phyloP scores from a whole-genome alignment of 352 stramenopile species.

The Aphanomyces euteiches region DNA sequence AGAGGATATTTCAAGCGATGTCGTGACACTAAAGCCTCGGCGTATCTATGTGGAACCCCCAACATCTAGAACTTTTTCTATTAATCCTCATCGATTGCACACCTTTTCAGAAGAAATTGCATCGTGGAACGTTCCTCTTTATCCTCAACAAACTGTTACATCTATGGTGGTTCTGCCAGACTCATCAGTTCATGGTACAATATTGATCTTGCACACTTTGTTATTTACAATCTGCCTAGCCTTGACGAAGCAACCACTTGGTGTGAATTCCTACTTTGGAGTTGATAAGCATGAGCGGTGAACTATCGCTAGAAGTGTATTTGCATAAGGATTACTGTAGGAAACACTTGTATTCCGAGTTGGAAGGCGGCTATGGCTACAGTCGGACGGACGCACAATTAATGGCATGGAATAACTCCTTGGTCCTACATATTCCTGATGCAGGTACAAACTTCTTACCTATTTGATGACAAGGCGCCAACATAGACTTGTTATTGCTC shows the following conservation, averaged over 20 bases:
- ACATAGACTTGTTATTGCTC: too few relatives aligned
- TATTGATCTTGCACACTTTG: neutral
- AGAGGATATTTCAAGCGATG: constrained; percentile 32
- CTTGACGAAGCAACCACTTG: constrained; percentile 22
- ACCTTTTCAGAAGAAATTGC: constrained; percentile 60
- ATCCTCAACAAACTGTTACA: constrained; percentile 51
- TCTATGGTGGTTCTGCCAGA: constrained; percentile 53
- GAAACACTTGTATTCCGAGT: constrained; percentile 21
- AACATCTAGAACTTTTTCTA: constrained; percentile 47
- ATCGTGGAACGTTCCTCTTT: constrained; percentile 62
- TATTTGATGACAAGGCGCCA: neutral
- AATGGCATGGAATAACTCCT: neutral
- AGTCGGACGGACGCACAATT: constrained; percentile 10
- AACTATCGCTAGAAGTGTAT: neutral
- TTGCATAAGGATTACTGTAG: neutral
- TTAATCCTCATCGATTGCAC: constrained; percentile 56
- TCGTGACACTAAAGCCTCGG: constrained; percentile 36
- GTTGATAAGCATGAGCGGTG: neutral
- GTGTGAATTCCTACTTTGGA: constrained; percentile 23
- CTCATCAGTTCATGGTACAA: constrained; percentile 57
- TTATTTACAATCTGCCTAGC: constrained; percentile 5
- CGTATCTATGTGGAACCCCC: constrained; percentile 65
- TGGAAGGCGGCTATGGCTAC: constrained; percentile 17
- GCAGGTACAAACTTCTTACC: neutral
- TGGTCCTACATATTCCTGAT: constrained; percentile 13